phyloP scores from a whole-genome alignment of 805 yeast genomes.

The Candida odintsovae region DNA sequence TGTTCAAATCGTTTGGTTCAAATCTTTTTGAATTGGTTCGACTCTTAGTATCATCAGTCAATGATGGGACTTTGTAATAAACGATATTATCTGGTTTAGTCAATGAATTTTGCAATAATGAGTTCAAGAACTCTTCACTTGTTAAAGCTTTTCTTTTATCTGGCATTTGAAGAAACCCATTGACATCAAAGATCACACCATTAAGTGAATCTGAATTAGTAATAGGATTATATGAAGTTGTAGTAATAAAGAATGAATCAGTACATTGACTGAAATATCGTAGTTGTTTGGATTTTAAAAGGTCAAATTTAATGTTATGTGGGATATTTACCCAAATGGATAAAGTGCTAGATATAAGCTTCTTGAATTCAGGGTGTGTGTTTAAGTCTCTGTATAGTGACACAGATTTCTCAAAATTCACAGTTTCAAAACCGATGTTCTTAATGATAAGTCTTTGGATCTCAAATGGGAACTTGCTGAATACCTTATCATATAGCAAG shows the following conservation, averaged over 20 bases:
- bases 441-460: not conserved
- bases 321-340: not conserved
- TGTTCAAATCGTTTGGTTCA: not conserved
- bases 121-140: not conserved
- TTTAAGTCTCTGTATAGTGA: not conserved
- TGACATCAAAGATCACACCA: not conserved
- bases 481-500: not conserved
- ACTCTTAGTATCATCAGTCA: not conserved
- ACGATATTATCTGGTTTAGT: not conserved
- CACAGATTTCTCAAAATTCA: not conserved
- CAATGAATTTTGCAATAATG: not conserved
- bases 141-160: not conserved
- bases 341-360: not conserved
- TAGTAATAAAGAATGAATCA: not conserved
- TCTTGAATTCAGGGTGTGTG: not conserved
- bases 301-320: not conserved
- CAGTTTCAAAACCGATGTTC: not conserved
- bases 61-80: not conserved
- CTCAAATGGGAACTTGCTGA: not conserved
- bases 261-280: not conserved
- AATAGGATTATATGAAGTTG: not conserved
- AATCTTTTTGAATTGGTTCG: not conserved
- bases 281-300: not conserved
- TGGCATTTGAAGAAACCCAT: not conserved
- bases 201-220: not conserved